Evolutionary conservation across 495 filamentous ascomycete genomes (phyloP).

Genomic region (Echria macrotheca): DNA sequence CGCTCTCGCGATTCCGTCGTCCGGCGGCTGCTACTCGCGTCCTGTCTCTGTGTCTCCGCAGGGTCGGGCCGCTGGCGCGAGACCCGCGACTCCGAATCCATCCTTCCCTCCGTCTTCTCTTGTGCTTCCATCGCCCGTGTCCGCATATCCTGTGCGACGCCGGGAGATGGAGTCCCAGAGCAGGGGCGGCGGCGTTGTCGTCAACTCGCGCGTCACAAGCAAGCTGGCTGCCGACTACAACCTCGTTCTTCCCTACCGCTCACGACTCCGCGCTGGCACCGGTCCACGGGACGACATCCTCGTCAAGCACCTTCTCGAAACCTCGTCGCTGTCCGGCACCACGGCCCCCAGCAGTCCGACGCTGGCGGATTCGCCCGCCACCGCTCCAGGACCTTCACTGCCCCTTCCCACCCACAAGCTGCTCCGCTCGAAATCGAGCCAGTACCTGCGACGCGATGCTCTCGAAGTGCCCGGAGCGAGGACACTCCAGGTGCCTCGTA

Average conservation of each 20-base stretch:
- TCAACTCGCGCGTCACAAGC: conserved; percentile 26
- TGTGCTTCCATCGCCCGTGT: neutral
- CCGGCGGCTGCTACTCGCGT: neutral
- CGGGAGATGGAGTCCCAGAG: conserved; percentile 22
- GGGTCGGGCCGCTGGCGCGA: conserved; percentile 5
- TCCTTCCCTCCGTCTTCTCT: neutral
- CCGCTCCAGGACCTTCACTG: neutral
- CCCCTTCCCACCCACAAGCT: conserved; percentile 4
- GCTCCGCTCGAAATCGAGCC: neutral
- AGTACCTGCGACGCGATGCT: neutral
- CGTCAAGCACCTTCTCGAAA: conserved; percentile 14
- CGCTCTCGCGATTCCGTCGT: no score
- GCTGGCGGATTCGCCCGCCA: conserved; percentile 11
- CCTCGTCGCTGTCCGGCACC: conserved; percentile 23
- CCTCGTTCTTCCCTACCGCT: conserved; percentile 21
- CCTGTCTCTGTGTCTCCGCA: neutral
- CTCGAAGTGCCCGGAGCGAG: conserved; percentile 5
- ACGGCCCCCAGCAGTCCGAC: conserved; percentile 27
- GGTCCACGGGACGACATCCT: conserved; percentile 9
- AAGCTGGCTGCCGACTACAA: conserved; percentile 21
- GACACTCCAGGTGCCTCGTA: conserved; percentile 1
- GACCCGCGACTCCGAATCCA: conserved; percentile 1
- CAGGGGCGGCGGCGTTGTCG: conserved; percentile 23
- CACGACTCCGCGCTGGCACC: conserved; percentile 14
- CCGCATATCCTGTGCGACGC: conserved; percentile 7